These are phyloP conservation scores for Penicillium expansum DNA, from an alignment of 2,329 filamentous ascomycete genomes.

Conservation along the genomic window DNA sequence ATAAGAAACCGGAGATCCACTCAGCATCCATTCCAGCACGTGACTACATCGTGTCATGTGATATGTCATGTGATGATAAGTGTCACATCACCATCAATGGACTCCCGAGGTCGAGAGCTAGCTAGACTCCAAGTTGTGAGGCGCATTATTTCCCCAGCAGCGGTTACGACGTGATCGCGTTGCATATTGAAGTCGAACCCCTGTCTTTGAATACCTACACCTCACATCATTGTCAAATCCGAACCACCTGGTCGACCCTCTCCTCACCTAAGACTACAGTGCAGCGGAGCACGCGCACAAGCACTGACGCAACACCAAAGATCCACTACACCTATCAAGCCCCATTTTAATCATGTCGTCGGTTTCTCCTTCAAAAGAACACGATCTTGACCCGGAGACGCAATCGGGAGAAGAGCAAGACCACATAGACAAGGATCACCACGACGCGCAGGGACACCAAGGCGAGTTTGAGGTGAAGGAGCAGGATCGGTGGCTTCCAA, in stretches of 20 bases:
- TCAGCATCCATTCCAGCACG: neutral
- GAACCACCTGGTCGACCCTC: slow-evolving; percentile 26
- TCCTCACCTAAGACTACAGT: slow-evolving; percentile 32
- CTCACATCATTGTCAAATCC: slow-evolving; percentile 32
- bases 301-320: slow-evolving; percentile 33
- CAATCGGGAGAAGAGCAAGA: slow-evolving; percentile 89
- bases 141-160: slow-evolving; percentile 28
- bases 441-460: slow-evolving; percentile 65
- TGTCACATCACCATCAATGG: slow-evolving; percentile 25
- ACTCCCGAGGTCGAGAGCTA: neutral
- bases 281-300: slow-evolving; percentile 36
- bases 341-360: slow-evolving; percentile 76
- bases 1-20: neutral
- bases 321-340: slow-evolving; percentile 35
- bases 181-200: slow-evolving; percentile 11
- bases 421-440: slow-evolving; percentile 71
- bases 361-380: slow-evolving; percentile 85
- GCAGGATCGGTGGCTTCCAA: slow-evolving; percentile 98
- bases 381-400: slow-evolving; percentile 84
- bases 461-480: slow-evolving; percentile 99
- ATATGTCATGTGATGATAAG: neutral
- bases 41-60: neutral
- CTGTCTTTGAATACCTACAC: slow-evolving; percentile 19
- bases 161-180: slow-evolving; percentile 15
- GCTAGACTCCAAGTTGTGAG: slow-evolving; percentile 12